A percentile compares a stretch with the other conserved stretches of the same genome.
Evolutionary conservation across 352 stramenopile genomes (phyloP).

Genomic region (Globisporangium canariense): DNA sequence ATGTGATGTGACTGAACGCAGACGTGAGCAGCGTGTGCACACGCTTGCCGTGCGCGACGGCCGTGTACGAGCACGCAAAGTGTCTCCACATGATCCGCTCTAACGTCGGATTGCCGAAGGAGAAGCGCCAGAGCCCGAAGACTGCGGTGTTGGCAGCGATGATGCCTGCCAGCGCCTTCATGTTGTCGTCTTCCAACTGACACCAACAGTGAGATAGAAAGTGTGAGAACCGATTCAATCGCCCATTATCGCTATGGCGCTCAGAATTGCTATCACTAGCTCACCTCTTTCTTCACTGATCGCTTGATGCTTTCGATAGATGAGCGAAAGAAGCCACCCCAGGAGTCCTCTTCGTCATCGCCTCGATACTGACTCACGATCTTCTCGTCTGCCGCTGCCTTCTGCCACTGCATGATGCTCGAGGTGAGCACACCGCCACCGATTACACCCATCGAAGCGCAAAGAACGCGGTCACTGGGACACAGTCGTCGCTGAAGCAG

Average conservation of each 20-base stretch:
- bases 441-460: conserved; percentile 47
- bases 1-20: conserved; percentile 81
- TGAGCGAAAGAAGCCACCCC: conserved; percentile 18
- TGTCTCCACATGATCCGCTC: conserved; percentile 80
- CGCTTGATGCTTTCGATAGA: conserved; percentile 16
- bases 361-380: conserved; percentile 5
- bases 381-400: background rate
- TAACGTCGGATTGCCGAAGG: conserved; percentile 38
- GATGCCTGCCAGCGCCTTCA: conserved; percentile 48
- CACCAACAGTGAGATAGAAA: background rate
- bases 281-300: conserved; percentile 11
- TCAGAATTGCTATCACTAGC: background rate
- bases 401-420: conserved; percentile 15
- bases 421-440: conserved; percentile 44
- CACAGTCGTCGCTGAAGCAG: conserved; percentile 3
- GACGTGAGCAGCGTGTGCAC: conserved; percentile 75
- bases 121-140: conserved; percentile 75
- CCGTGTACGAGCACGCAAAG: conserved; percentile 82
- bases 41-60: conserved; percentile 56
- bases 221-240: background rate
- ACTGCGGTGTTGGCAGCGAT: conserved; percentile 69
- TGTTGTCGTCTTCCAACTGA: conserved; percentile 62
- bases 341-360: conserved; percentile 20
- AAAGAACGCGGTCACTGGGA: conserved; percentile 38
- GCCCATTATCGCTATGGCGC: background rate